A percentile compares a stretch with the other conserved stretches of the same genome.
Evolutionary conservation across 192 early-diverging fungal species (phyloP).

Genomic region (Tieghemiomyces parasiticus): DNA sequence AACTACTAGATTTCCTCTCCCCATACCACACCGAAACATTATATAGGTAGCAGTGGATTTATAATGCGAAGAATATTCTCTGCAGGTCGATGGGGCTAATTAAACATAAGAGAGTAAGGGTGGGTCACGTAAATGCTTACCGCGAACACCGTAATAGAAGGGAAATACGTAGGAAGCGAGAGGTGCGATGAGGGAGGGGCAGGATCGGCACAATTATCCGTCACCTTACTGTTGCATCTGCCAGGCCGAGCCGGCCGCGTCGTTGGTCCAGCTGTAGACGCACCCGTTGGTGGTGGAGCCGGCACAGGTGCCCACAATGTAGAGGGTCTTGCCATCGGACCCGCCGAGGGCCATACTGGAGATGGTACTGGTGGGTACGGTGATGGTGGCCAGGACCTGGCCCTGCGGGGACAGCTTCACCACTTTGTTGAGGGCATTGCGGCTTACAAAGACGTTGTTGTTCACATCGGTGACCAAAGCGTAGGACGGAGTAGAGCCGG

Average conservation of each 20-base stretch:
- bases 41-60: too few species aligned
- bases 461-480: constrained; percentile 15
- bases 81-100: too few species aligned
- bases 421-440: constrained; percentile 16
- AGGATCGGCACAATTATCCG: too few species aligned
- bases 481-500: constrained; percentile 13
- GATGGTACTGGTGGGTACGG: background rate
- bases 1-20: too few species aligned
- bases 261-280: constrained; percentile 1
- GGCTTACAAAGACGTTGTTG: constrained; percentile 17
- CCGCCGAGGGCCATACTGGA: constrained; percentile 12
- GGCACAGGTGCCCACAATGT: constrained; percentile 15
- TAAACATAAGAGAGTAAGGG: too few species aligned
- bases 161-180: too few species aligned
- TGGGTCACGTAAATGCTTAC: too few species aligned
- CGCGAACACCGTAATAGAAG: too few species aligned
- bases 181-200: too few species aligned
- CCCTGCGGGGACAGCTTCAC: constrained; percentile 15
- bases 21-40: too few species aligned
- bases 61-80: too few species aligned
- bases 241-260: background rate
- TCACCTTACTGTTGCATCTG: background rate
- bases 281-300: constrained; percentile 7
- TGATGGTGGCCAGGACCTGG: constrained; percentile 14
- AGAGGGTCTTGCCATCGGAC: constrained; percentile 13